Evolutionary conservation across 1,284 basidiomycete genomes (phyloP).

Genomic region (Moniliophthora roreri): DNA sequence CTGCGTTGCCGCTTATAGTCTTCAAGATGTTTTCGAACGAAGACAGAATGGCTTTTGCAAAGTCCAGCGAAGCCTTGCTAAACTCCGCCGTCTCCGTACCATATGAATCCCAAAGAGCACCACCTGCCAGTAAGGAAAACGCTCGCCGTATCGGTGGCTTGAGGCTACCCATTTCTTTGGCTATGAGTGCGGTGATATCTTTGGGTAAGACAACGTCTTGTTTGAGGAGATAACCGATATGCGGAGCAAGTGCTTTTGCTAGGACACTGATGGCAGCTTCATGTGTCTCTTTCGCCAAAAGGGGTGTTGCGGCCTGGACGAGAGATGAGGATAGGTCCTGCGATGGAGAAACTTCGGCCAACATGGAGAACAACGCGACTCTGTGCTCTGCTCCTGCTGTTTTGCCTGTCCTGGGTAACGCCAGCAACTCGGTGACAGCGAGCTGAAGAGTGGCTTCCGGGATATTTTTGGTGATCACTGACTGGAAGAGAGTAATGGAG

Average conservation of each 20-base stretch:
- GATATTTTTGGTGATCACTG: conserved; percentile 36
- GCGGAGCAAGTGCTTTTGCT: conserved; percentile 52
- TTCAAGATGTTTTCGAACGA: conserved; percentile 74
- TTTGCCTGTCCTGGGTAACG: conserved; percentile 79
- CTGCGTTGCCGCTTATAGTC: conserved; percentile 55
- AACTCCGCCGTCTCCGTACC: conserved; percentile 36
- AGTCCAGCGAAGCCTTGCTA: conserved; percentile 41
- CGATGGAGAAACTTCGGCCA: conserved; percentile 55
- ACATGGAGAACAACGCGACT: conserved; percentile 78
- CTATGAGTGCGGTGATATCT: conserved; percentile 49
- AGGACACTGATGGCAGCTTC: conserved; percentile 64
- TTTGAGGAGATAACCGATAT: conserved; percentile 57
- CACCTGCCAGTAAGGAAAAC: conserved; percentile 52
- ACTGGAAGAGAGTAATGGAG: conserved; percentile 62
- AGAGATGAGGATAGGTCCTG: conserved; percentile 51
- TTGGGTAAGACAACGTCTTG: conserved; percentile 40
- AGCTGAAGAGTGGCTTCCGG: conserved; percentile 36
- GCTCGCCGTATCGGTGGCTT: conserved; percentile 56
- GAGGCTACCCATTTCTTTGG: conserved; percentile 63
- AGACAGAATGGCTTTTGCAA: conserved; percentile 57
- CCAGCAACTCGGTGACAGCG: conserved; percentile 65
- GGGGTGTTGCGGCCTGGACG: conserved; percentile 51
- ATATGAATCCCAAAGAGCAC: conserved; percentile 41
- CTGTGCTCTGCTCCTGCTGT: conserved; percentile 86
- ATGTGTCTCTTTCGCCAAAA: conserved; percentile 79